phyloP scores from a whole-genome alignment of 2,329 filamentous ascomycete species.

The Grosmannia huntii region DNA sequence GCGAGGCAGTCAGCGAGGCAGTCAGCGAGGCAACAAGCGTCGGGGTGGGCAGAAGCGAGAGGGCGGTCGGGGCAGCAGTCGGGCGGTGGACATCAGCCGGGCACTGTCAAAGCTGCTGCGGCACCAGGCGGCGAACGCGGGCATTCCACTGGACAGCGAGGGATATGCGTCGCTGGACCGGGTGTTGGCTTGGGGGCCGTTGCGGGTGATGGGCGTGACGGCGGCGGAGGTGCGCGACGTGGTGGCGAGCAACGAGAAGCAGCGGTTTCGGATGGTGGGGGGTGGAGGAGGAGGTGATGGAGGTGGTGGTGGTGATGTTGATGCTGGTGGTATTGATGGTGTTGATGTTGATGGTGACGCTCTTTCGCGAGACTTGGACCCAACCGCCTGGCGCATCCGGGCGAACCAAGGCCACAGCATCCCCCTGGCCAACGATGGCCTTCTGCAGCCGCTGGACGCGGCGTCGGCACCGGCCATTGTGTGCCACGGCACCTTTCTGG shows the following conservation, averaged over 20 bases:
- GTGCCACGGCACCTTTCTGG: constrained; percentile 82
- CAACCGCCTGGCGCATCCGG: constrained; percentile 70
- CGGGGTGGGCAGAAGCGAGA: too few species aligned
- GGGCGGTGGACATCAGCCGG: constrained; percentile 38
- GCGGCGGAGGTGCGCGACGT: constrained; percentile 59
- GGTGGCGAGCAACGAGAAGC: constrained; percentile 72
- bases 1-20: constrained; percentile 15
- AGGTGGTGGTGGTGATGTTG: constrained; percentile 10
- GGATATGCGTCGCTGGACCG: constrained; percentile 45
- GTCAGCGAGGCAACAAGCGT: too few species aligned
- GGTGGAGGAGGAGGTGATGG: constrained; percentile 16
- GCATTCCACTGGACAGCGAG: constrained; percentile 43
- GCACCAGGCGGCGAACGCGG: constrained; percentile 44
- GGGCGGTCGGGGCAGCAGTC: constrained; percentile 6
- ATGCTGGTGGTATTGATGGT: too few species aligned
- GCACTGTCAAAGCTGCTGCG: constrained; percentile 41
- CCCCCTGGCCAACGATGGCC: constrained; percentile 48
- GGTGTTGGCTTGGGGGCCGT: constrained; percentile 41
- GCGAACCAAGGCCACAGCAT: constrained; percentile 94
- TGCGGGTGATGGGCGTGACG: constrained; percentile 60
- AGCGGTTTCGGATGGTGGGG: constrained; percentile 63
- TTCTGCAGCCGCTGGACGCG: constrained; percentile 54
- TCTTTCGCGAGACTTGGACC: too few species aligned
- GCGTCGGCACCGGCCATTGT: constrained; percentile 51
- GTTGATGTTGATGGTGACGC: constrained; percentile 16